Conservation (phyloP, 2,329 filamentous ascomycete genomes). For the Canariomyces notabilis region DNA sequence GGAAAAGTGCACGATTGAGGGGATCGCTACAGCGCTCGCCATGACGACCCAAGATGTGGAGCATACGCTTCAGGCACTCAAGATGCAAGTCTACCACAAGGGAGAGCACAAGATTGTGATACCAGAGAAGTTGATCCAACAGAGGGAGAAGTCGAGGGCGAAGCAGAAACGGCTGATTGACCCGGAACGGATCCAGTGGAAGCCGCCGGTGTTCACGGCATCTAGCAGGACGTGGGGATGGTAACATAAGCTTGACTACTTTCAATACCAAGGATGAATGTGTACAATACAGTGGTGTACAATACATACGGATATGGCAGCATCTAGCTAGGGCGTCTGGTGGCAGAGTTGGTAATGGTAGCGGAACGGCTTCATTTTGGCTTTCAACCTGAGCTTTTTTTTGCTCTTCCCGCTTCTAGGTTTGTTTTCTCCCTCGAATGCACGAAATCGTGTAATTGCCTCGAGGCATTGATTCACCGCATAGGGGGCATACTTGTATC, state of each 20-base stretch:
- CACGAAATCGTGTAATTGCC: no score
- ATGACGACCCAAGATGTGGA: slow-evolving; percentile 99
- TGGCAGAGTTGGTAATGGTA: no score
- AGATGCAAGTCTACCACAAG: slow-evolving; percentile 94
- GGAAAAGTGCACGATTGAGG: slow-evolving; percentile 76
- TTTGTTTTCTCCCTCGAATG: no score
- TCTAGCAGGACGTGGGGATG: slow-evolving; percentile 92
- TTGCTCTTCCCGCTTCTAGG: no score
- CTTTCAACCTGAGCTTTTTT: no score
- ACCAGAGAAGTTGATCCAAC: slow-evolving; percentile 73
- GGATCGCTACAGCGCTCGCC: slow-evolving; percentile 70
- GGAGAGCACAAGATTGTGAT: slow-evolving; percentile 95
- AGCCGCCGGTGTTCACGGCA: slow-evolving; percentile 89
- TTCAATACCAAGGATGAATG: not conserved
- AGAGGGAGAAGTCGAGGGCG: slow-evolving; percentile 69
- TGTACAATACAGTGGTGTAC: not conserved
- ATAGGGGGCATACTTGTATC: no score
- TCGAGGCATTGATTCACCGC: no score
- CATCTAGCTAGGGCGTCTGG: no score
- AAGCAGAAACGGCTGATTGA: slow-evolving; percentile 77
- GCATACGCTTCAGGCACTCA: slow-evolving; percentile 86
- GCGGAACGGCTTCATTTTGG: no score
- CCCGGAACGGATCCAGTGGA: slow-evolving; percentile 79
- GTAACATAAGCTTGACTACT: slow-evolving; percentile 41
- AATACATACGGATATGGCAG: no score